Base-by-base conservation (phyloP, 139 green algal genomes). In the Closterium sp. region DNA sequence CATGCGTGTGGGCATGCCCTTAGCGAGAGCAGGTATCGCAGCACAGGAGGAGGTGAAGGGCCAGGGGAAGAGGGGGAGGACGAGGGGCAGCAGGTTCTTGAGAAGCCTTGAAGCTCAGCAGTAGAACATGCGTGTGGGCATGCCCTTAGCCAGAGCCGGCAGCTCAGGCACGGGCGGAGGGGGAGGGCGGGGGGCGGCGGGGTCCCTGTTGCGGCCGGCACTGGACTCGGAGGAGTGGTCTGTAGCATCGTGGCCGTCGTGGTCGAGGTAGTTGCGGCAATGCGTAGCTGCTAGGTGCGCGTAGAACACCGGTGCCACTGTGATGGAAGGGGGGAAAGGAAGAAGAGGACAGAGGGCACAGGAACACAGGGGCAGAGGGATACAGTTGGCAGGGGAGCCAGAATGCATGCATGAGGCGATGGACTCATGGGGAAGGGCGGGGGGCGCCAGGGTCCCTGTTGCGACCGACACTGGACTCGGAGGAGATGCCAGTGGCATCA, bases 261-360 rank as follows among this genome's bases (percentile, higher is more conserved):
- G 62, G 62, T 87, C 85, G 9, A 87, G 24, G 85, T 87, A 30
- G n/a, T 87, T 87, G 85, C 85, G 85, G 85, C 85, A 87, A 27
- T 87, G 85, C 21, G n/a, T 31, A 3, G 85, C 85, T 29, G 85
- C 85, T 27, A 87, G 85, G 85, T 87, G 85, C 0, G 85, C 85
- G 85, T 87, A 87, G 85, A 32, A 87, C 11, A 31, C 85, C 1
- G 85, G 85, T 7, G 85, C n/a, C 85, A 31, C 85, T 87, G 85
- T 9, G 28, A 32, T n/a, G 85, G 38, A 6, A 45, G 38, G 38
- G 38, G 10, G 38, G 38, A 45, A 0, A 50, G 38, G 38, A 9
- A 9, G 2, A 42, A 7, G 13, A 9, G 38, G 38, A 50, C 38
- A 2, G 32, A 6, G 34, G 34, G 34, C 34, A 2, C 4, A 42